phyloP scores from a whole-genome alignment of 2,329 filamentous ascomycete genomes.

The Phialemonium atrogriseum region DNA sequence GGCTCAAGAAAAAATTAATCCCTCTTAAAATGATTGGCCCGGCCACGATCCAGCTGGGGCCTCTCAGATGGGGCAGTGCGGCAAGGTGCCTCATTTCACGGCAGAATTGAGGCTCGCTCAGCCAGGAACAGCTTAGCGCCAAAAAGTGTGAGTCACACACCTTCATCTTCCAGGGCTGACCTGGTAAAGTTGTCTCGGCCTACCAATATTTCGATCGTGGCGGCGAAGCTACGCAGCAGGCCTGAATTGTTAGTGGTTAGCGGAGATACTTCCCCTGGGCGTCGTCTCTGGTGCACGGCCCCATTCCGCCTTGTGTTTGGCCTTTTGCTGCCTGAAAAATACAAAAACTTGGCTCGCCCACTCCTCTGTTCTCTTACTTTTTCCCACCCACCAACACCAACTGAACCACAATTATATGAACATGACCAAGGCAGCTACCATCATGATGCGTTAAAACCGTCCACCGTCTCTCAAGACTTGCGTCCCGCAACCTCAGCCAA shows the following conservation, averaged over 20 bases:
- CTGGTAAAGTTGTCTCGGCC: not conserved
- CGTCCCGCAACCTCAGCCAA: slow-evolving; percentile 34
- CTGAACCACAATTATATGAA: slow-evolving; percentile 19
- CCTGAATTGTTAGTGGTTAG: slow-evolving; percentile 3
- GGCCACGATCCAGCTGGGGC: no score
- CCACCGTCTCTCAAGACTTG: slow-evolving; percentile 21
- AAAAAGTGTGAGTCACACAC: slow-evolving; percentile 19
- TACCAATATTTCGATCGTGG: not conserved
- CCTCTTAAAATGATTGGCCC: not conserved
- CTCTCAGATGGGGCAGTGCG: slow-evolving; percentile 1
- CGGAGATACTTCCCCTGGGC: no score
- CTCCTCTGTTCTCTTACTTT: slow-evolving; percentile 22
- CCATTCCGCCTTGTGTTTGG: slow-evolving; percentile 8
- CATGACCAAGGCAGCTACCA: slow-evolving; percentile 29
- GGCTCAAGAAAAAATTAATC: not conserved
- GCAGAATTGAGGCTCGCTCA: slow-evolving; percentile 4
- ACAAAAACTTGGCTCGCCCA: slow-evolving; percentile 29
- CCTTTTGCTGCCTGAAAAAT: slow-evolving; percentile 37
- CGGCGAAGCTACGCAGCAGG: no score
- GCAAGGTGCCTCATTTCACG: not conserved
- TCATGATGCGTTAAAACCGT: slow-evolving; percentile 53
- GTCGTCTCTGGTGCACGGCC: no score
- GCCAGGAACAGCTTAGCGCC: slow-evolving; percentile 1
- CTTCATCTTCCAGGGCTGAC: slow-evolving; percentile 12
- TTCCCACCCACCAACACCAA: slow-evolving; percentile 26